Evolutionary conservation across 163 green algal genomes (phyloP).

Genomic region (Scenedesmus sp.): DNA sequence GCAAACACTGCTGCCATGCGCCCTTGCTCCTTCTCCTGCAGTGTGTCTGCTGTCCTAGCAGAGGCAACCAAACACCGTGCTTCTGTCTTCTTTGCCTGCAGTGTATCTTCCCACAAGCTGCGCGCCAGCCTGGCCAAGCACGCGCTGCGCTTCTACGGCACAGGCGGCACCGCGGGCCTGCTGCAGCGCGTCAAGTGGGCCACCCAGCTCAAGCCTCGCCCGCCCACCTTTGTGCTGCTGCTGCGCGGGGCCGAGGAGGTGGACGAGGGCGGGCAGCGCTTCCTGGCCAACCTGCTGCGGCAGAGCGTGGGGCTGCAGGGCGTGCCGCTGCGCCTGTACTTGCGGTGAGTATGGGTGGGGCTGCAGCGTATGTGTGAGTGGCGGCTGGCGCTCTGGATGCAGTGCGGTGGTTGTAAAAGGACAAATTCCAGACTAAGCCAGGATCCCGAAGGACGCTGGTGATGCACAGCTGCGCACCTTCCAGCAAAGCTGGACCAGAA

Average conservation of each 20-base stretch:
- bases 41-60: neutral
- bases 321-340: slow-evolving; percentile 76
- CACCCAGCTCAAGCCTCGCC: slow-evolving; percentile 75
- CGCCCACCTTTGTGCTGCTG: slow-evolving; percentile 83
- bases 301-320: slow-evolving; percentile 70
- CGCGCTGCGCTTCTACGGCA: slow-evolving; percentile 37
- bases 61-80: neutral
- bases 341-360: slow-evolving; percentile 52
- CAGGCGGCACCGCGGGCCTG: slow-evolving; percentile 60
- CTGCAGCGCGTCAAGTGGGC: slow-evolving; percentile 80
- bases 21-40: neutral
- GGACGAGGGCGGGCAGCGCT: slow-evolving; percentile 55
- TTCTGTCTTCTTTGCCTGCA: neutral
- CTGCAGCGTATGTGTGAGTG: neutral
- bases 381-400: no score
- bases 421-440: no score
- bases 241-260: slow-evolving; percentile 65
- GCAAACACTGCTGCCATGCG: neutral
- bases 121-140: slow-evolving; percentile 80
- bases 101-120: slow-evolving; percentile 68
- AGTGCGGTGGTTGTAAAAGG: no score
- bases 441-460: no score
- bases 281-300: slow-evolving; percentile 71
- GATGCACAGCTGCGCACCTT: no score
- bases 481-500: no score